A percentile compares a stretch with the other conserved stretches of the same genome.
Evolutionary conservation across 164 flowering plant genomes (phyloP).

Genomic region (Sedum album): DNA sequence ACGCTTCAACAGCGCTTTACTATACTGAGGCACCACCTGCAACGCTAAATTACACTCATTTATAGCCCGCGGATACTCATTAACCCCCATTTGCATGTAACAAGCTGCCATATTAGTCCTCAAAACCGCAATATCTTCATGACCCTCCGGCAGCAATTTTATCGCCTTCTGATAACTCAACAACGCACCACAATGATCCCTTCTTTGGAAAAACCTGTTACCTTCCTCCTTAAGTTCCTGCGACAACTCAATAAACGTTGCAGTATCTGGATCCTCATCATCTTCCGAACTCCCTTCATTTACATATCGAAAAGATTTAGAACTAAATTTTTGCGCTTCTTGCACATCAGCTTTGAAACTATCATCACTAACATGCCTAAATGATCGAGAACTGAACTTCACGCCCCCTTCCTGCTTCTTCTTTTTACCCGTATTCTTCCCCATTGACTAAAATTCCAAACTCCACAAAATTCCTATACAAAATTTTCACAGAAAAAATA

Average conservation of each 20-base stretch:
- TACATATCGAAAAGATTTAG: neutral
- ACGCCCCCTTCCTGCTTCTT: constrained; percentile 17
- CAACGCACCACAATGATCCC: constrained; percentile 45
- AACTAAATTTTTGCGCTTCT: neutral
- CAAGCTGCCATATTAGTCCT: constrained; percentile 38
- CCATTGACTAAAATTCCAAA: neutral
- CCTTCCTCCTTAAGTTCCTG: constrained; percentile 46
- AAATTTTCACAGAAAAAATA: no score
- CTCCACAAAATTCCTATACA: no score
- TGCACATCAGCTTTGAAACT: neutral
- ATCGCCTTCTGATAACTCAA: constrained; percentile 39
- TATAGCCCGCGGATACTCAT: constrained; percentile 40
- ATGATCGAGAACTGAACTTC: neutral
- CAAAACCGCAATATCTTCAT: constrained; percentile 36
- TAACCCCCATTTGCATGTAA: constrained; percentile 42
- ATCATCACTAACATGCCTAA: neutral
- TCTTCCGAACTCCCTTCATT: constrained; percentile 15
- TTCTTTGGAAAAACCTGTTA: constrained; percentile 31
- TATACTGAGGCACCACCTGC: constrained; percentile 31
- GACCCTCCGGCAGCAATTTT: constrained; percentile 31
- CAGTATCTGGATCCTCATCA: constrained; percentile 35
- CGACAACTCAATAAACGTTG: constrained; percentile 33
- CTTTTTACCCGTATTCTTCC: constrained; percentile 14
- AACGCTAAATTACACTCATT: constrained; percentile 37
- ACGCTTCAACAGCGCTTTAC: constrained; percentile 34